phyloP scores from a whole-genome alignment of 2,329 filamentous ascomycete genomes.

The Cordyceps cicadae region DNA sequence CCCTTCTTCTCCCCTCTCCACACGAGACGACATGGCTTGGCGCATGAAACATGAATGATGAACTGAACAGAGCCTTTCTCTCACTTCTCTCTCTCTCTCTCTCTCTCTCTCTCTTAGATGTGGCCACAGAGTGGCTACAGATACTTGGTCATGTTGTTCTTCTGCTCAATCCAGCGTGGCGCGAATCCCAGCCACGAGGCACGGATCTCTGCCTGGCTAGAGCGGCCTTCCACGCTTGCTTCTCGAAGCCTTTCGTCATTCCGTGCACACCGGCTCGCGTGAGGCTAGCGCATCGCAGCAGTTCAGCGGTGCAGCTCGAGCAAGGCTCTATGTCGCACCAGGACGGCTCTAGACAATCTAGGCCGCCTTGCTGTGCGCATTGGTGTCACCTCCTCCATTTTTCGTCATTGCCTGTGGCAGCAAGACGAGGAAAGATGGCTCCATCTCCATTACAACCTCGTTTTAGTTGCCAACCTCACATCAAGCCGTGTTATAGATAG shows the following conservation, averaged over 20 bases:
- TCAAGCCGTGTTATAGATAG: neutral
- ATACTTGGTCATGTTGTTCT: no score
- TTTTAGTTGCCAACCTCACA: neutral
- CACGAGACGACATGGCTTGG: neutral
- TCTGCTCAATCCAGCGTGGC: neutral
- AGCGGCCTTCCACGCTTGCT: constrained; percentile 5
- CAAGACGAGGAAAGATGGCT: no score
- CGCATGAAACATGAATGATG: neutral
- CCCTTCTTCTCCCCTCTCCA: neutral
- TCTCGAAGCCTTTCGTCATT: constrained; percentile 2
- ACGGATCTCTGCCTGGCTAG: neutral
- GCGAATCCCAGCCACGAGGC: neutral
- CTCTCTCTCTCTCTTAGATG: no score
- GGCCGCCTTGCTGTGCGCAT: no score
- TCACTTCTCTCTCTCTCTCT: neutral
- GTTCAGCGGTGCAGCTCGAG: no score
- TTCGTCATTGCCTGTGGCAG: no score
- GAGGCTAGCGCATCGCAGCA: neutral
- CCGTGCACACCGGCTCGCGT: neutral
- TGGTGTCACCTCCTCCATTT: no score
- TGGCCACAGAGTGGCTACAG: no score
- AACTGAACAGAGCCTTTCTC: neutral
- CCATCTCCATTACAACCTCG: no score
- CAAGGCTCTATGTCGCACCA: no score
- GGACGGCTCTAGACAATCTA: no score